Percentiles rank a stretch among this genome's conserved stretches.
Evolutionary conservation across 1,284 basidiomycete species (phyloP).

Genomic region (Ceratobasidium theobromae): DNA sequence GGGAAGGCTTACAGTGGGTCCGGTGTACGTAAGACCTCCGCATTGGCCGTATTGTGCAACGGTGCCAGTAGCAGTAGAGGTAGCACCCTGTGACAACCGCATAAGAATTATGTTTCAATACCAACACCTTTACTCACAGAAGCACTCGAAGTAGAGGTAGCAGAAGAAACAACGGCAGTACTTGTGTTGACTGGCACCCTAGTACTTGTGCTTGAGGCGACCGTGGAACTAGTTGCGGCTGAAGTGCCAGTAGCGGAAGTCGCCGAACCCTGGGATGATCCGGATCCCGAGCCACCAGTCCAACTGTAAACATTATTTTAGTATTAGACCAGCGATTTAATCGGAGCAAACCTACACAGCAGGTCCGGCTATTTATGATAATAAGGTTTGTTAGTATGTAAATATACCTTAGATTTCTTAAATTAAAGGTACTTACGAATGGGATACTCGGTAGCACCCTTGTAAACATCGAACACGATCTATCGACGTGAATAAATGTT

Average conservation of each 20-base stretch:
- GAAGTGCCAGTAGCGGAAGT: background rate
- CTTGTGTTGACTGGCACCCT: background rate
- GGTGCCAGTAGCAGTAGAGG: background rate
- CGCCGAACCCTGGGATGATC: background rate
- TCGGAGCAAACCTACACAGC: conserved; percentile 2
- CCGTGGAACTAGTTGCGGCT: background rate
- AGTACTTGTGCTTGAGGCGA: background rate
- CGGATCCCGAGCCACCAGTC: conserved; percentile 7
- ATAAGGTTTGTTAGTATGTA: background rate
- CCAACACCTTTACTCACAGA: background rate
- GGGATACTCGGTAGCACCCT: background rate
- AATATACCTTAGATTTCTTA: background rate
- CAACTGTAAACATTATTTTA: background rate
- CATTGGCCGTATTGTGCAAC: conserved; percentile 5
- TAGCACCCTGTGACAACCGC: no score
- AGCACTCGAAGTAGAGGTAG: background rate
- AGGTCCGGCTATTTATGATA: background rate
- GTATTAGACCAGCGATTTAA: no score
- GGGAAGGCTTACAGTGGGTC: conserved; percentile 7
- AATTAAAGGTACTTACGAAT: conserved; percentile 14
- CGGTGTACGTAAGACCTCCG: background rate
- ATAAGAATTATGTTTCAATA: no score
- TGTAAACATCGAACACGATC: conserved; percentile 25
- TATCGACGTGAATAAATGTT: background rate
- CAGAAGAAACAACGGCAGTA: background rate